Base-by-base conservation (phyloP, 2,329 filamentous ascomycete species). In the Domatiomyces globalis region DNA sequence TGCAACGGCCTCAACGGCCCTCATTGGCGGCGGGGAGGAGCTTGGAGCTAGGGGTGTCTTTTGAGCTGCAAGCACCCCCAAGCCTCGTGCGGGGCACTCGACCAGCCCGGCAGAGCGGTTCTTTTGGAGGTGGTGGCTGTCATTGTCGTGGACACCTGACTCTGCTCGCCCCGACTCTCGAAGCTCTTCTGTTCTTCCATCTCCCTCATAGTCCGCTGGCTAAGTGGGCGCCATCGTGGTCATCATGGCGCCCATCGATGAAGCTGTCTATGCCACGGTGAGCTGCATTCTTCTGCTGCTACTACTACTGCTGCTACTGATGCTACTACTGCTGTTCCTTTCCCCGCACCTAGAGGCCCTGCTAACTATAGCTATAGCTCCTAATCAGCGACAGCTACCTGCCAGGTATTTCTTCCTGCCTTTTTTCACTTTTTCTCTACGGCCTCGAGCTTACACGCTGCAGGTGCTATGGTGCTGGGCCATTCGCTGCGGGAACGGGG, bases 401-500 rank as follows among this genome's bases (percentile, higher is more conserved):
- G 48, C 90, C 92, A 67, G 89, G 89, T 94, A 74, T 63, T 70
- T 67, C 46, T 18, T 47, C 19, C 43, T 10, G 46, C 50, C 50
- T 58, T 60, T 15, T 12, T 39, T 5, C 9, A 7, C 29, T 12
- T 9, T 33, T 33, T 12, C 29, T 15, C 33, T 10, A 39, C 15
- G 33, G 15, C 12, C 12, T 10, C 33, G 15, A 39, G 33, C 54
- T 61, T 46, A 60, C 52, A n/a, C 29, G n/a, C 25, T 56, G 46
- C 58, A 94, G 90, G 92, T 67, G 90, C 89, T 54, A 80, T 92
- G 61, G 89, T 98, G 46, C 81, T 98, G 57, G 89, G 88, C 55
- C 89, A 96, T 72, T 96, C 92, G 33, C 74, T 98, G 52, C 85
- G 87, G 69, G 92, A 98, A 82, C 84, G 81, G 62, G 87, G 87